Base-by-base conservation (phyloP, 805 yeast genomes). In the Spencermartinsiella europaea region DNA sequence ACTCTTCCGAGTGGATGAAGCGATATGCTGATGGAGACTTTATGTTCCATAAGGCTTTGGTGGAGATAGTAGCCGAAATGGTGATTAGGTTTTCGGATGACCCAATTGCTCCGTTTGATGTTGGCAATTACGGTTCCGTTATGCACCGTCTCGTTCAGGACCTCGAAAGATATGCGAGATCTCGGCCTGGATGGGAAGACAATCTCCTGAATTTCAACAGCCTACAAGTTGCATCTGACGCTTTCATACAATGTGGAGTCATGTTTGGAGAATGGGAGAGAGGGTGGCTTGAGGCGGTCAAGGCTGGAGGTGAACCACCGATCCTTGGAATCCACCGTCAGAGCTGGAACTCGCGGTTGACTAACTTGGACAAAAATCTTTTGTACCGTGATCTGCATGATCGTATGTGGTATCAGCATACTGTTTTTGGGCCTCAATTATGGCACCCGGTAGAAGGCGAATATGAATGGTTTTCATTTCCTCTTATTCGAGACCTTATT, bases 291-390 rank as follows among this genome's bases (percentile, higher is more conserved):
- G 75, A 75, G 27, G 66, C 77, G 17, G 76, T 76, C 2, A 55
- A 65, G 33, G 71, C 73, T 27, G 75, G 72, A 41, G 69, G 74
- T 3, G 90, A 90, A 60, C 89, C 95, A 1, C 77, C 88, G 1
- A 61, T 83, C 46, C 67, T 86, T 34, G 75, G 90, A 0, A 79
- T 81, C 39, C 80, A 77, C 52, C 72, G 98, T 57, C 78, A 86
- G 83, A 79, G 78, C 47, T 85, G 93, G 86, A 90, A 90, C 63
- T 73, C 79, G n/a, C 78, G 79, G 50, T 64, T 87, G 56, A 63
- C 77, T 2, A 62, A 66, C 14, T 70, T 85, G 47, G 83, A 81
- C 51, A 75, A 75, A 51, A 62, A 70, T 16, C 75, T 85, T 52
- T 58, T 82, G 7, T 60, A 69, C 4, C 60, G 69, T 1, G 67